phyloP scores from a whole-genome alignment of 768 basidiomycete genomes.

The Suillus americanus region DNA sequence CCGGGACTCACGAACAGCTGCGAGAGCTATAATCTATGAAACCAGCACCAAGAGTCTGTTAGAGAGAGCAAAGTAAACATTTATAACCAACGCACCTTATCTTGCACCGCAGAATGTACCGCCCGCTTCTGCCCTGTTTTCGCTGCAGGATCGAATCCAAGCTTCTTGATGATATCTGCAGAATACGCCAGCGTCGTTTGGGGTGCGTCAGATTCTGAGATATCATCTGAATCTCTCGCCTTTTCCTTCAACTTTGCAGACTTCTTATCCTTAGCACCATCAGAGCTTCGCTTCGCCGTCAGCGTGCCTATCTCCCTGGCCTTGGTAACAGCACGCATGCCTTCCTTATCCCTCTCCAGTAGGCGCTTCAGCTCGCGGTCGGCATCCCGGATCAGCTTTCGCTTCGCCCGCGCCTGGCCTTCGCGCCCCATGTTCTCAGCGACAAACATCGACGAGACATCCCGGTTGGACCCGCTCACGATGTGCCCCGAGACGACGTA shows the following conservation, averaged over 20 bases:
- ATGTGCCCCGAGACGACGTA: conserved; percentile 84
- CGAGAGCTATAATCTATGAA: conserved; percentile 55
- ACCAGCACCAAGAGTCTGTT: background rate
- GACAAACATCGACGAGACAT: conserved; percentile 44
- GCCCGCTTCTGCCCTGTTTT: conserved; percentile 48
- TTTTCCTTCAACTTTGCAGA: conserved; percentile 13
- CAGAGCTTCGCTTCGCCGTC: conserved; percentile 20
- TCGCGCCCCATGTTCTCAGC: conserved; percentile 77
- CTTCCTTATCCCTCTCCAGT: conserved; percentile 64
- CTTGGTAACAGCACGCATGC: conserved; percentile 61
- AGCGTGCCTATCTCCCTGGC: conserved; percentile 50
- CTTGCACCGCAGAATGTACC: conserved; percentile 43
- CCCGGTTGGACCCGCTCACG: conserved; percentile 45
- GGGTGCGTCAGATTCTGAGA: conserved; percentile 15
- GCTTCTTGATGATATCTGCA: conserved; percentile 60
- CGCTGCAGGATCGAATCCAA: conserved; percentile 78
- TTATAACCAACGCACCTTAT: conserved; percentile 49
- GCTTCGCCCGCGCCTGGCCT: conserved; percentile 73
- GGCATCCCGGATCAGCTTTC: conserved; percentile 56
- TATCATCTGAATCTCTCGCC: conserved; percentile 15
- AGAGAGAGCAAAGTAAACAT: background rate
- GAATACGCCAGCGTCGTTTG: conserved; percentile 54
- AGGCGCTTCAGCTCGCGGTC: conserved; percentile 63
- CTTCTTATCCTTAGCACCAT: conserved; percentile 16
- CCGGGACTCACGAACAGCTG: conserved; percentile 48